Base-by-base conservation (phyloP, 176 grass and related monocot genomes). In the Eremochloa ophiuroides region DNA sequence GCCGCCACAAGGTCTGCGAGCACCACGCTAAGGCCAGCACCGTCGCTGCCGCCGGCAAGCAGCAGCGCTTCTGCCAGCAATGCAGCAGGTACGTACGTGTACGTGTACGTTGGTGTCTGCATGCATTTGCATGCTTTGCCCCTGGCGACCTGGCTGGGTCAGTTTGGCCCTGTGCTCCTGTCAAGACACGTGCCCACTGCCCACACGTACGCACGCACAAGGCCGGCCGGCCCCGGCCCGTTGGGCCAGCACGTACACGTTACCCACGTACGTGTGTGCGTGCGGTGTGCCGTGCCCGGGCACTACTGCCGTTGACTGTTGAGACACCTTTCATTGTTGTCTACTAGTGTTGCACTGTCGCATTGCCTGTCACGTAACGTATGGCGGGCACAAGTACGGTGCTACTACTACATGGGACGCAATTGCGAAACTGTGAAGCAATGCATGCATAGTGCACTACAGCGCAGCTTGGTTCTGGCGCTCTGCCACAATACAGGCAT, bases 1-100 rank as follows among this genome's bases (percentile, higher is more conserved):
- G 95, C 63, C 92, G 95, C 66, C 95, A 98, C 82, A 98, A 98
- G 81, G 95, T 98, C 14, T 98, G 95, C 80, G 95, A 98, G 88
- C 82, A 91, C 85, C 95, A 98, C 75, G 89, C 95, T 82, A 98
- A 98, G 88, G 90, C 95, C 28, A 11, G 88, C 59, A 64, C 92
- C 71, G 92, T 98, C 85, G 39, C 51, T 50, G 85, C 83, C 59
- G 79, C 7, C 69, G 92, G 92, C n/a, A 78, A 93, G 84, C 95
- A 94, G 76, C 85, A 97, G 80, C 88, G 94, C 58, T 94, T 97
- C 85, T 97, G 93, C 87, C 93, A 97, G 79, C 93, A 97, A 23
- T 97, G 93, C 90, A 97, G 93, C 88, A 88, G 93, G 93, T 94
- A 84, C 74, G n/a, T n/a, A n/a, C n/a, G 26, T 1, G 15, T 27